phyloP scores from a whole-genome alignment of 2,329 filamentous ascomycete species.

The Ceratocystis variospora region DNA sequence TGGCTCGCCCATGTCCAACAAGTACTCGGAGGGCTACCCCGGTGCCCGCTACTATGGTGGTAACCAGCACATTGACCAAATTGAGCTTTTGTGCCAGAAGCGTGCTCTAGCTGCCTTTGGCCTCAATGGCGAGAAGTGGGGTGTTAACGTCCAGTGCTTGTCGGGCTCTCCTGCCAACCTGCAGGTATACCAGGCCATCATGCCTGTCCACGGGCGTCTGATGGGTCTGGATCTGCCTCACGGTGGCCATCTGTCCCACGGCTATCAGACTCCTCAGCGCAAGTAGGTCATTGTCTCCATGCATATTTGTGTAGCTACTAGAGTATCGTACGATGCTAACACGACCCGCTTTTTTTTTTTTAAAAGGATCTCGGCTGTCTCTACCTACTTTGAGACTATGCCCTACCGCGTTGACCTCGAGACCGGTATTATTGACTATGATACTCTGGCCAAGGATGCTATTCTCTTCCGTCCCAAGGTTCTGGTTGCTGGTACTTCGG shows the following conservation, averaged over 20 bases:
- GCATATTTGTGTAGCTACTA: too few species aligned
- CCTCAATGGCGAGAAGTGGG: conserved; percentile 79
- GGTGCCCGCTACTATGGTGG: conserved; percentile 98
- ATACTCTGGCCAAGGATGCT: conserved; percentile 78
- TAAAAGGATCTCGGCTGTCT: conserved; percentile 87
- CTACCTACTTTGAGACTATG: conserved; percentile 98
- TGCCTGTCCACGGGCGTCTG: conserved; percentile 85
- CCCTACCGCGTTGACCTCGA: conserved; percentile 82
- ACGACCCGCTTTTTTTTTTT: not conserved
- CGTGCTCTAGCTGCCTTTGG: conserved; percentile 87
- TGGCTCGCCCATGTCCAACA: conserved; percentile 91
- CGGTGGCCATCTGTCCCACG: conserved; percentile 88
- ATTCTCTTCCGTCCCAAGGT: conserved; percentile 90
- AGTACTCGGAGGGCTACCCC: conserved; percentile 98
- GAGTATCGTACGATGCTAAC: not conserved
- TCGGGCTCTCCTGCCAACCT: conserved; percentile 91
- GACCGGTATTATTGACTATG: conserved; percentile 96
- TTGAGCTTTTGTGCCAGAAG: conserved; percentile 88
- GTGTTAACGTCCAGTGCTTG: conserved; percentile 94
- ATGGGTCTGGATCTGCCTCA: conserved; percentile 96
- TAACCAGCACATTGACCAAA: conserved; percentile 96
- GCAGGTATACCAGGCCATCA: conserved; percentile 94
- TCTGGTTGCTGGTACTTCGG: conserved; percentile 89
- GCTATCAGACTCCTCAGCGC: conserved; percentile 88
- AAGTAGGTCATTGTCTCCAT: conserved; percentile 44